These are phyloP conservation scores for Chrysosporium queenslandicum DNA, from an alignment of 2,329 filamentous ascomycete genomes.

Conservation along the genomic window DNA sequence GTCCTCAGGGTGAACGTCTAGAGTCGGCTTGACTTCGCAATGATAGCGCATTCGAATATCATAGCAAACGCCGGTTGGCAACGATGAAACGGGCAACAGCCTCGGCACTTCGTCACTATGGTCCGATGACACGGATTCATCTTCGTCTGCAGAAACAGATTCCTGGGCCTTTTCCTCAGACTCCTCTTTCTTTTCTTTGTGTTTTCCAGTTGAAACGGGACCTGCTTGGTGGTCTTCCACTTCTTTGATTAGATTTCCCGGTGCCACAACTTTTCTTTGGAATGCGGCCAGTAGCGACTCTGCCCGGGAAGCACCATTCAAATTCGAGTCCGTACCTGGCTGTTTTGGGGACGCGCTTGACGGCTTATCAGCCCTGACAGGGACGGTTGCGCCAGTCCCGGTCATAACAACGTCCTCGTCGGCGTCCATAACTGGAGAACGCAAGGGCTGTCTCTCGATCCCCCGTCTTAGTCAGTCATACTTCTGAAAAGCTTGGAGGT, in stretches of 20 bases:
- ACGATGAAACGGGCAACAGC: slow-evolving; percentile 39
- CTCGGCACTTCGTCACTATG: slow-evolving; percentile 29
- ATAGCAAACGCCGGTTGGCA: slow-evolving; percentile 73
- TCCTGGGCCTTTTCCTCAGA: slow-evolving; percentile 10
- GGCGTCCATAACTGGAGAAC: slow-evolving; percentile 17
- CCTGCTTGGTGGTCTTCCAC: slow-evolving; percentile 13
- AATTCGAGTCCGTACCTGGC: slow-evolving; percentile 16
- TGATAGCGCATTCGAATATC: slow-evolving; percentile 95
- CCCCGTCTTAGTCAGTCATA: slow-evolving; percentile 2
- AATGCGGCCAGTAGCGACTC: slow-evolving; percentile 15
- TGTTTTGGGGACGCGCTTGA: slow-evolving; percentile 10
- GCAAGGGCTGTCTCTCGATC: background rate
- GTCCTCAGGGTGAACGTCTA: slow-evolving; percentile 84
- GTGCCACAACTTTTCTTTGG: slow-evolving; percentile 19
- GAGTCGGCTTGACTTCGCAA: slow-evolving; percentile 61
- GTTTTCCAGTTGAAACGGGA: background rate
- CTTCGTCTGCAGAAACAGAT: slow-evolving; percentile 13
- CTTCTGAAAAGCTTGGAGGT: background rate
- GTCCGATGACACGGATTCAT: slow-evolving; percentile 34
- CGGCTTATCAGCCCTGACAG: slow-evolving; percentile 17
- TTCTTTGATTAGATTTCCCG: slow-evolving; percentile 13
- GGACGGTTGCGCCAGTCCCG: slow-evolving; percentile 21
- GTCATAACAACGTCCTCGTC: slow-evolving; percentile 36
- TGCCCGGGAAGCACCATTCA: slow-evolving; percentile 5
- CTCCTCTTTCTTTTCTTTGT: slow-evolving; percentile 11